Evolutionary conservation across 208 protist genomes (phyloP).

Genomic region (Leishmania guyanensis): DNA sequence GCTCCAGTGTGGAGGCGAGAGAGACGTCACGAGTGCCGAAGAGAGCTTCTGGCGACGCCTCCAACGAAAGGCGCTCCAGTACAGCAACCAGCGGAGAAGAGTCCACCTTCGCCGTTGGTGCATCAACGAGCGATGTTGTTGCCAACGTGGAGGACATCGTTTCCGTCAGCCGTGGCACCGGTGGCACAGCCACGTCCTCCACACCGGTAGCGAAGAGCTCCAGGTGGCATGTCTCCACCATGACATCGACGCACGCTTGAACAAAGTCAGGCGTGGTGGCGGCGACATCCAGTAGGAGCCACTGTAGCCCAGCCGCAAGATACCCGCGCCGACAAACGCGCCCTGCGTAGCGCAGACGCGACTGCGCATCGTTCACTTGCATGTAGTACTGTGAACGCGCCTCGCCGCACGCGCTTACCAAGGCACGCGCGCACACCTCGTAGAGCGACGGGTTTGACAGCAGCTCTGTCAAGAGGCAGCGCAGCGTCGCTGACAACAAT

Average conservation of each 20-base stretch:
- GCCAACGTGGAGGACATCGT: neutral
- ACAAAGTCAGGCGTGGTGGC: conserved; percentile 11
- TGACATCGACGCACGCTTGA: conserved; percentile 15
- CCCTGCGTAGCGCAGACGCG: conserved; percentile 4
- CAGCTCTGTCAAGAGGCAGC: neutral
- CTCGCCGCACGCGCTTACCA: conserved; percentile 14
- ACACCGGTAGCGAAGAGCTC: conserved; percentile 17
- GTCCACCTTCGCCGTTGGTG: neutral
- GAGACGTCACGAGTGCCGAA: conserved; percentile 45
- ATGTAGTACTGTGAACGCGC: conserved; percentile 6
- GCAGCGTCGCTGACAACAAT: neutral
- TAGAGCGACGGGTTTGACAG: conserved; percentile 25
- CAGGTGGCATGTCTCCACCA: conserved; percentile 15
- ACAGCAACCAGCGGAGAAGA: conserved; percentile 24
- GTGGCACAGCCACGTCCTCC: conserved; percentile 1
- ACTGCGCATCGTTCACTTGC: conserved; percentile 3
- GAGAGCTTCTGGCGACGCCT: conserved; percentile 40
- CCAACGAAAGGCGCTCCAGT: conserved; percentile 51
- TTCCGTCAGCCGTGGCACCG: conserved; percentile 5
- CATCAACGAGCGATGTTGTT: neutral
- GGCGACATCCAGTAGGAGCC: conserved; percentile 6
- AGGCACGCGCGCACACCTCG: conserved; percentile 14
- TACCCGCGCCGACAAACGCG: neutral
- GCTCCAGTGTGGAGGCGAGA: conserved; percentile 36
- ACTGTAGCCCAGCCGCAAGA: conserved; percentile 13